Conservation (phyloP, 2,329 filamentous ascomycete species). For the Ascomycota sp. region DNA sequence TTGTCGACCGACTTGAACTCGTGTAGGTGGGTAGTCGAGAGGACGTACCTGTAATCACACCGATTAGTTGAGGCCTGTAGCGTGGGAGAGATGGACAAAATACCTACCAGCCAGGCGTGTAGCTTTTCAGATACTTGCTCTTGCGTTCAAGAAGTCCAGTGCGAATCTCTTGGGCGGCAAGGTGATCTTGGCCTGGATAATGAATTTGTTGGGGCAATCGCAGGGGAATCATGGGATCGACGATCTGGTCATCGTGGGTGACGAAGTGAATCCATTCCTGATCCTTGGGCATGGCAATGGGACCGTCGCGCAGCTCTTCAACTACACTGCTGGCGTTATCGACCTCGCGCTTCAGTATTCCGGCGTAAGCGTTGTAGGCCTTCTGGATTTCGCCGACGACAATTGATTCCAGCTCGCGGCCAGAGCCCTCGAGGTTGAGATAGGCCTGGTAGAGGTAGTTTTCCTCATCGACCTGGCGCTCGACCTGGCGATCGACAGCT, state of each 20-base stretch:
- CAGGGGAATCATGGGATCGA: slow-evolving; percentile 65
- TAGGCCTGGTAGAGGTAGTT: slow-evolving; percentile 94
- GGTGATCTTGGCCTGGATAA: slow-evolving; percentile 79
- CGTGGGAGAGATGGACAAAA: no score
- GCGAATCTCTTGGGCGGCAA: slow-evolving; percentile 62
- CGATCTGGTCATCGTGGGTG: slow-evolving; percentile 60
- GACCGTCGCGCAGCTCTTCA: slow-evolving; percentile 64
- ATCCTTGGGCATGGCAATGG: slow-evolving; percentile 85
- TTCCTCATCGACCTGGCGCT: slow-evolving; percentile 86
- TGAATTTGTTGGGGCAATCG: slow-evolving; percentile 64
- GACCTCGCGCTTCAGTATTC: slow-evolving; percentile 77
- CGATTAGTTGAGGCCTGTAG: no score
- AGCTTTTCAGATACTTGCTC: slow-evolving; percentile 97
- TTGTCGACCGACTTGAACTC: slow-evolving; percentile 98
- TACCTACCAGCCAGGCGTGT: slow-evolving; percentile 81
- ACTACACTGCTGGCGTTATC: slow-evolving; percentile 60
- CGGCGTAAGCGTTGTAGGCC: slow-evolving; percentile 83
- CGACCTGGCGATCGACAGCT: slow-evolving; percentile 72
- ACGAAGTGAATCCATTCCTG: slow-evolving; percentile 79
- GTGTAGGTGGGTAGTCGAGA: slow-evolving; percentile 90
- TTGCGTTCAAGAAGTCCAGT: slow-evolving; percentile 88
- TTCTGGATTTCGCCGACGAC: slow-evolving; percentile 97
- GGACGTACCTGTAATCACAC: slow-evolving; percentile 49
- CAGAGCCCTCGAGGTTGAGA: slow-evolving; percentile 82
- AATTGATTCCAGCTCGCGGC: slow-evolving; percentile 85